Evolutionary conservation across 2,329 filamentous ascomycete species (phyloP), one percentile per base, ranked within the genome.

Genomic region (Sarocladium strictum): DNA sequence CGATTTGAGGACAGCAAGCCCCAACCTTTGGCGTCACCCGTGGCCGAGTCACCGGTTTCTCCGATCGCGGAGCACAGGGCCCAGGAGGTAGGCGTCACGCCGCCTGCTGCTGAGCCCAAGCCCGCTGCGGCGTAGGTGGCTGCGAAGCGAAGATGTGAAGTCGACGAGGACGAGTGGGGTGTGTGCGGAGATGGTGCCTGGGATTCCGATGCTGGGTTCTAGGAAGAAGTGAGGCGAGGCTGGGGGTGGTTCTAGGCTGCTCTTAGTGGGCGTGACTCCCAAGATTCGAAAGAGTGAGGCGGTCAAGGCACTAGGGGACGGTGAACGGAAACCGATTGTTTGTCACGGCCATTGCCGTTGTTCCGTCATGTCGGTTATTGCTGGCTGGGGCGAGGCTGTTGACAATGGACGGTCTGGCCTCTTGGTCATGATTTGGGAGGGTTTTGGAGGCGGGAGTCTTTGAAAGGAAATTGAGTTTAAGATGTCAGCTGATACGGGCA

Each of bases 21-120:
- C 23, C 43, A 4, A 11, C 23, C 43, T 27, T 53, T 41, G 58
- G 59, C 53, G 55, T 57, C 40, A 56, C 61, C 45, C 50, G 56
- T 40, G 56, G 62, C 27, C 9, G 49, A 52, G 49, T 5, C 52
- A 29, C 61, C 27, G 54, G 55, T 53, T 58, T 59, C 17, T 56
- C 56, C 9, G 61, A 61, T 63, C 4, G 9, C 14, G 32, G 61
- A 60, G 17, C 71, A 74, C 58, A 69, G 70, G 59, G 69, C 62
- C 14, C 76, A 80, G 59, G 77, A 80, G 58, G 72, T 72, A 4
- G 77, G 78, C 5, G 70, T 80, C 23, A 63, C 51, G 7, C 19
- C 51, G 4, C 43, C 54, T 27, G 38, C 14, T 21, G 38, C 50
- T 19, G 62, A 62, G 26, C 62, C 61, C 55, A 63, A 62, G 56